Conservation (phyloP, 2,329 filamentous ascomycete species). For the Neonectria neomacrospora region DNA sequence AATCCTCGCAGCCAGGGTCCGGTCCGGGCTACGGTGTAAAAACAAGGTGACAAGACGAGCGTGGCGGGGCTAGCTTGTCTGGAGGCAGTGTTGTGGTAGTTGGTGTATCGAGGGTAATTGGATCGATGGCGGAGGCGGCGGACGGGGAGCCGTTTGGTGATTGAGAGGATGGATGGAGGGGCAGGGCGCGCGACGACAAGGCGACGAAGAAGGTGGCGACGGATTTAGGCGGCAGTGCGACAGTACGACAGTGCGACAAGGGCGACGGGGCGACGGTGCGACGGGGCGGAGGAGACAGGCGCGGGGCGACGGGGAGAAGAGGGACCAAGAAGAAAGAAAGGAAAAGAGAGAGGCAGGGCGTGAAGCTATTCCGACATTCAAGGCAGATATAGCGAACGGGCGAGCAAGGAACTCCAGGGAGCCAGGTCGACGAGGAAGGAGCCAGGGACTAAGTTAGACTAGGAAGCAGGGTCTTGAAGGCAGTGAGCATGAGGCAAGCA, state of each 20-base stretch:
- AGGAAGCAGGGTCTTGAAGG: not conserved
- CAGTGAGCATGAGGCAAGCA: not conserved
- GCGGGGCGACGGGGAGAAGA: constrained; percentile 28
- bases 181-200: constrained; percentile 6
- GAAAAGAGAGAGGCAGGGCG: constrained; percentile 27
- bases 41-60: constrained; percentile 21
- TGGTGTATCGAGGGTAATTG: constrained; percentile 14
- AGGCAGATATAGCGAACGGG: constrained; percentile 40
- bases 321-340: constrained; percentile 22
- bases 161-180: constrained; percentile 23
- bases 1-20: constrained; percentile 20
- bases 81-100: not conserved
- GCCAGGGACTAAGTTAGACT: not conserved
- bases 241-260: constrained; percentile 14
- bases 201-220: not conserved
- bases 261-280: constrained; percentile 21
- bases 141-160: constrained; percentile 6
- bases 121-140: constrained; percentile 5
- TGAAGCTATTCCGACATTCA: constrained; percentile 47
- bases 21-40: constrained; percentile 26
- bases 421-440: constrained; percentile 3
- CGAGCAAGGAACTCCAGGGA: constrained; percentile 29
- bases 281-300: constrained; percentile 20
- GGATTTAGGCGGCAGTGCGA: not conserved
- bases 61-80: not conserved